Evolutionary conservation across 2,329 filamentous ascomycete species (phyloP).

Genomic region (Talaromyces albobiverticillius): DNA sequence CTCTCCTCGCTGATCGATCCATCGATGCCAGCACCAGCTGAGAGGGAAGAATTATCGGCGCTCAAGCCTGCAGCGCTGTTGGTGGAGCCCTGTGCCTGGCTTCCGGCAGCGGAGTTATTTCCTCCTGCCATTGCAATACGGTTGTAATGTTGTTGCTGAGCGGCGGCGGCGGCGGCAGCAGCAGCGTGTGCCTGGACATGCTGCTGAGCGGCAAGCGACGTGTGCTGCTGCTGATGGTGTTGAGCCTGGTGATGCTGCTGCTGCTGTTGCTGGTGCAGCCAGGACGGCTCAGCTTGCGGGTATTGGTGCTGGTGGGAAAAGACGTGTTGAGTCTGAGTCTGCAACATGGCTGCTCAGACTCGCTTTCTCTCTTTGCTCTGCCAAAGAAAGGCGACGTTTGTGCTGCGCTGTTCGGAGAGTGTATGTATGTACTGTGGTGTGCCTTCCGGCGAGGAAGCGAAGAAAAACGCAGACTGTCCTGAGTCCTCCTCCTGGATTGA

Average conservation of each 20-base stretch:
- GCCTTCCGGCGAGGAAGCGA: background rate
- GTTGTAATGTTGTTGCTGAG: conserved; percentile 61
- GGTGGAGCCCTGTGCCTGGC: conserved; percentile 30
- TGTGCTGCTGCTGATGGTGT: conserved; percentile 39
- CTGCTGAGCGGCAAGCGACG: conserved; percentile 46
- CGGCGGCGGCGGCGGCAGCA: conserved; percentile 37
- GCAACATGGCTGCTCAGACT: conserved; percentile 37
- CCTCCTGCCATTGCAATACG: conserved; percentile 68
- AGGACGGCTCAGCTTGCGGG: conserved; percentile 45
- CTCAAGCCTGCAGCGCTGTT: conserved; percentile 46
- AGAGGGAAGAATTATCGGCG: conserved; percentile 32
- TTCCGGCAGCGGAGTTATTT: conserved; percentile 29
- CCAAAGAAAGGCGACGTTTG: background rate
- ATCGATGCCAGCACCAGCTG: conserved; percentile 50
- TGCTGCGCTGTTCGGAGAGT: background rate
- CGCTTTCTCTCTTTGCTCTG: background rate
- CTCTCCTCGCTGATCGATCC: conserved; percentile 81
- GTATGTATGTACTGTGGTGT: background rate
- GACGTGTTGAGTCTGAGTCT: conserved; percentile 57
- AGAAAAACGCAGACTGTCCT: conserved; percentile 3
- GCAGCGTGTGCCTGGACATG: conserved; percentile 56
- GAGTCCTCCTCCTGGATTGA: conserved; percentile 8
- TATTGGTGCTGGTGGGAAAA: conserved; percentile 60
- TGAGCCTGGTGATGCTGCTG: conserved; percentile 30
- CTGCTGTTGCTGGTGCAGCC: conserved; percentile 41